A percentile compares a stretch with the other conserved stretches of the same genome.
Evolutionary conservation across 208 protist species (phyloP).

Genomic region (Acanthamoeba healyi): DNA sequence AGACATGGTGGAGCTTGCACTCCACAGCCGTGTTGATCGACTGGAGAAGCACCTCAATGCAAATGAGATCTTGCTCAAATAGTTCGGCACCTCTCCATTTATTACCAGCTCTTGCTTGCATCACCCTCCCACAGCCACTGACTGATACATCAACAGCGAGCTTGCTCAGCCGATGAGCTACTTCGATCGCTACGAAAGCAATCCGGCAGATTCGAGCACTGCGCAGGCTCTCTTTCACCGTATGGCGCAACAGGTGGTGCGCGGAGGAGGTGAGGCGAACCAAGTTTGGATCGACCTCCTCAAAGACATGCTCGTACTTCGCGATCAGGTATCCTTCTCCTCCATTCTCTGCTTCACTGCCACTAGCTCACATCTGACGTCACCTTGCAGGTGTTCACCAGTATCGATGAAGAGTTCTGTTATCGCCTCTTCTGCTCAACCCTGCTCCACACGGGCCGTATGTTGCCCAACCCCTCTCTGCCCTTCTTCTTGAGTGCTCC

Average conservation of each 20-base stretch:
- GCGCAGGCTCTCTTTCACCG: neutral
- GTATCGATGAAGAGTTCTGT: neutral
- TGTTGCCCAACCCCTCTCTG: no score
- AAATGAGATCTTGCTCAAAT: conserved; percentile 60
- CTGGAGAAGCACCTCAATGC: conserved; percentile 45
- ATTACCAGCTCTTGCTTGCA: neutral
- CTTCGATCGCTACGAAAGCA: neutral
- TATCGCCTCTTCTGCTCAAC: conserved; percentile 60
- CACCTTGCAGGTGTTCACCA: neutral
- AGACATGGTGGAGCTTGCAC: neutral
- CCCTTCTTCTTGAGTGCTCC: no score
- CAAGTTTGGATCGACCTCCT: conserved; percentile 38
- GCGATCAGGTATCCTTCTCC: conserved; percentile 1
- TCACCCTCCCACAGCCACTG: no score
- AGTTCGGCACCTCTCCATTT: neutral
- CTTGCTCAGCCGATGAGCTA: conserved; percentile 34
- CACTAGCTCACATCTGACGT: neutral
- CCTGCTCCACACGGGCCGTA: conserved; percentile 10
- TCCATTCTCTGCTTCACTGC: neutral
- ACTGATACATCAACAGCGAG: no score
- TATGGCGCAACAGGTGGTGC: conserved; percentile 17
- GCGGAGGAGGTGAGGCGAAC: neutral
- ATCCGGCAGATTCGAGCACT: neutral
- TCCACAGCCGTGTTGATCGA: conserved; percentile 2
- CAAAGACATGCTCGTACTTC: conserved; percentile 11